Evolutionary conservation across 2,329 filamentous ascomycete genomes (phyloP).

Genomic region (Aspergillus sp.): DNA sequence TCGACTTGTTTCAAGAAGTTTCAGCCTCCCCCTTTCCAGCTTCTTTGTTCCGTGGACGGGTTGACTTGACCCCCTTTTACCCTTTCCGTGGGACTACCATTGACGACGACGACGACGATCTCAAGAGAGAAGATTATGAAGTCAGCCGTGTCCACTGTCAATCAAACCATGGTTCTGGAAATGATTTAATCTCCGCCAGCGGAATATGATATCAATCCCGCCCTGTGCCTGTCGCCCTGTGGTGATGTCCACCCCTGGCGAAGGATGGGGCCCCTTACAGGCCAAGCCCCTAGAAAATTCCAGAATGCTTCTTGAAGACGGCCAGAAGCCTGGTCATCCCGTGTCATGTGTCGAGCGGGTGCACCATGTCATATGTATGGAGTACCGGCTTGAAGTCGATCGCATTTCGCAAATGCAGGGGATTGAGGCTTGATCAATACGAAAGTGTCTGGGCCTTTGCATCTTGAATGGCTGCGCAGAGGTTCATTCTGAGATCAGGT

Average conservation of each 20-base stretch:
- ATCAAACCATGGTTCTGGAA: conserved; percentile 19
- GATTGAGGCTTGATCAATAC: not conserved
- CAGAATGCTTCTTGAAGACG: conserved; percentile 35
- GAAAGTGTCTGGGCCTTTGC: not conserved
- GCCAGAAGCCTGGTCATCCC: conserved; percentile 24
- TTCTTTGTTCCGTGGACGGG: not conserved
- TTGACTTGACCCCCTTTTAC: not conserved
- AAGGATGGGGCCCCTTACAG: not conserved
- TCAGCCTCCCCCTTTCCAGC: not conserved
- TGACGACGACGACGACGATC: not conserved
- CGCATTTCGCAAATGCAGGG: conserved; percentile 1
- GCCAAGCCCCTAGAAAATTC: conserved; percentile 10
- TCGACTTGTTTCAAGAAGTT: not conserved
- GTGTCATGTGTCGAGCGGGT: not conserved
- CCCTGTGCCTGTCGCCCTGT: not conserved
- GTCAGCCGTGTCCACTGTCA: conserved; percentile 1
- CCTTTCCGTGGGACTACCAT: not conserved
- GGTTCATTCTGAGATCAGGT: conserved; percentile 1
- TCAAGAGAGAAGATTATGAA: conserved; percentile 4
- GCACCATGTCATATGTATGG: too few species aligned
- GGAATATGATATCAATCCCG: not conserved
- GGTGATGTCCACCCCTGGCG: not conserved
- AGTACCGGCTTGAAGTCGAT: not conserved
- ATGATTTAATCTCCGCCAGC: conserved; percentile 17
- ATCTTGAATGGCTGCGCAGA: not conserved